Conservation (phyloP, 1,284 basidiomycete genomes). For the Cryptococcus sp. region DNA sequence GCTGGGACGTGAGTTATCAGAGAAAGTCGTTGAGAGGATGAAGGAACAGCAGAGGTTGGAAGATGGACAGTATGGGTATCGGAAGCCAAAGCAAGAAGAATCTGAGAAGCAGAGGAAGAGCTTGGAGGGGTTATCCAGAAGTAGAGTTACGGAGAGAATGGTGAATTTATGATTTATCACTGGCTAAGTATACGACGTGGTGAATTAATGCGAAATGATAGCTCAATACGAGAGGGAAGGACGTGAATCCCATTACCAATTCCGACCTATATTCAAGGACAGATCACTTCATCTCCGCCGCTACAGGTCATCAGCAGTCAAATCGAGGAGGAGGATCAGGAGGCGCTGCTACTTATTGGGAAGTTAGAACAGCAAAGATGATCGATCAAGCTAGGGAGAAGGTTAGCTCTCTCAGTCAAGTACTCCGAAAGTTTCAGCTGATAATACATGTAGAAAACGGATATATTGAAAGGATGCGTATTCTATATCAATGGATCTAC, state of each 20-base stretch:
- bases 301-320: slow-evolving; percentile 42
- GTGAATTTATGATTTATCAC: background rate
- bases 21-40: slow-evolving; percentile 3
- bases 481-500: slow-evolving; percentile 48
- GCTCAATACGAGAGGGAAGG: slow-evolving; percentile 29
- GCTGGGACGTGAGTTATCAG: slow-evolving; percentile 7
- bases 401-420: slow-evolving; percentile 14
- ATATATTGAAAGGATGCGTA: slow-evolving; percentile 31
- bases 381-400: slow-evolving; percentile 31
- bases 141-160: slow-evolving; percentile 30
- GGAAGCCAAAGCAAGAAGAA: slow-evolving; percentile 11
- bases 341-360: slow-evolving; percentile 37
- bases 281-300: slow-evolving; percentile 39
- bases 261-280: slow-evolving; percentile 37
- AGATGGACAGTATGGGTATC: slow-evolving; percentile 14
- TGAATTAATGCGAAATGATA: slow-evolving; percentile 4
- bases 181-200: background rate
- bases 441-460: slow-evolving; percentile 12
- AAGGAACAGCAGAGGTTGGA: slow-evolving; percentile 7
- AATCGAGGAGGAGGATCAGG: slow-evolving; percentile 34
- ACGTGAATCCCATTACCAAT: slow-evolving; percentile 40
- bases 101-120: slow-evolving; percentile 10
- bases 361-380: slow-evolving; percentile 38
- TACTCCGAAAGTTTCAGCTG: background rate
- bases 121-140: slow-evolving; percentile 11